Conservation (phyloP, 1,284 basidiomycete species). For the Trametes hirsuta region DNA sequence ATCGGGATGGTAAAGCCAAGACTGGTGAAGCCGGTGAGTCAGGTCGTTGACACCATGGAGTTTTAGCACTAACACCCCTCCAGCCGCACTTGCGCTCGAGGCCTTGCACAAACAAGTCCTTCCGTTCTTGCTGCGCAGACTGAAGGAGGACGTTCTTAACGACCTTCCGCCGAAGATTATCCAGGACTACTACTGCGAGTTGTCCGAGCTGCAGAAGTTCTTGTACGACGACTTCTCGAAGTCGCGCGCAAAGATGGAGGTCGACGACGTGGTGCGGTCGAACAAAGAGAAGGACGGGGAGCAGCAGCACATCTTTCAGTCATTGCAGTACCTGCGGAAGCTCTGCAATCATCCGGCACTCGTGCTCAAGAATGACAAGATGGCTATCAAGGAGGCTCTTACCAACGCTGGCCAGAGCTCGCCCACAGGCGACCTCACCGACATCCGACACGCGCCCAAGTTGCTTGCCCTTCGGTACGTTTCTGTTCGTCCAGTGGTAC, state of each 20-base stretch:
- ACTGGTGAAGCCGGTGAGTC: conserved; percentile 89
- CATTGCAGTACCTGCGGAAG: conserved; percentile 95
- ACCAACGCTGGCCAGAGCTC: conserved; percentile 50
- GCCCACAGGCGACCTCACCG: conserved; percentile 56
- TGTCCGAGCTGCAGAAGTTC: conserved; percentile 91
- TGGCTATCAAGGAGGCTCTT: conserved; percentile 68
- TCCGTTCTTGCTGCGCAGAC: conserved; percentile 94
- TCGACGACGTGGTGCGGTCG: conserved; percentile 64
- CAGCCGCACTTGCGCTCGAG: conserved; percentile 91
- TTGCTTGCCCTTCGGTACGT: conserved; percentile 85
- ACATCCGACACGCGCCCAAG: conserved; percentile 94
- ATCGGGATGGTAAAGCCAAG: conserved; percentile 94
- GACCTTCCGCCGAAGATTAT: conserved; percentile 99
- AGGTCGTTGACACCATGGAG: neutral
- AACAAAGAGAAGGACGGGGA: conserved; percentile 45
- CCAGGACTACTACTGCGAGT: conserved; percentile 98
- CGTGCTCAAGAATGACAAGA: conserved; percentile 73
- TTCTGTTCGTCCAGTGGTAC: neutral
- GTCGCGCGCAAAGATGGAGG: conserved; percentile 73
- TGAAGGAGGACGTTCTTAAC: conserved; percentile 97
- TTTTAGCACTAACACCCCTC: neutral
- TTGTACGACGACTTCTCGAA: conserved; percentile 93
- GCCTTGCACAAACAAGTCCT: conserved; percentile 98
- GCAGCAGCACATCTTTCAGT: conserved; percentile 93
- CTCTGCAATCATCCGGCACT: conserved; percentile 97